Base-by-base conservation (phyloP, 148 eudicot genomes). In the Hydrangea macrophylla region DNA sequence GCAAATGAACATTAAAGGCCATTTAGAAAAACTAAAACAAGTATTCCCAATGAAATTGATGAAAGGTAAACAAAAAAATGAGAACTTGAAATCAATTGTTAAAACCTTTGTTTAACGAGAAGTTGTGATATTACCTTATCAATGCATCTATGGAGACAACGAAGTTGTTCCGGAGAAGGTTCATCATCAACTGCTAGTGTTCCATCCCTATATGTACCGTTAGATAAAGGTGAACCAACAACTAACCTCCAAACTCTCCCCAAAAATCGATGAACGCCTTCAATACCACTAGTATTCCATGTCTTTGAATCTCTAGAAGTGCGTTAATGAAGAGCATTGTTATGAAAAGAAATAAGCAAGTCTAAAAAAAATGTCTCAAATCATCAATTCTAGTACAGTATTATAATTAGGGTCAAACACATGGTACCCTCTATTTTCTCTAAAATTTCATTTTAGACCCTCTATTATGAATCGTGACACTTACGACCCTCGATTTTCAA, bases 271-370 rank as follows among this genome's bases (percentile, higher is more conserved):
- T 91, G 82, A 37, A 94, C 99, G 56, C 99, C 99, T 82, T 94
- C 99, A 56, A 94, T 94, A 42, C 99, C 97, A 77, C 96, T 90
- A 15, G 97, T 88, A 81, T 88, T 85, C 99, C 99, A 94, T 69
- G 86, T 83, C 84, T 94, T 94, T 33, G 82, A 83, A 72, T 94
- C 99, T 71, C 99, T 94, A 54, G 35, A 71, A 81, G 35, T 71
- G 31, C 71, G 32, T 59, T 24, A 63, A 39, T 11, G 55, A 60
- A 51, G 24, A 58, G 1, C 37, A 51, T 67, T 24, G 62, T 36
- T 64, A 55, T 50, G 58, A 42, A 64, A 64, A 56, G 37, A 35
- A 23, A 53, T 5, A 37, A 54, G 31, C 0, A 32, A 2, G 20
- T 32, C 50, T 24, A 39, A 55, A 42, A 17, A 7, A 33, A 37